Evolutionary conservation across 768 basidiomycete genomes (phyloP).

Genomic region (Chiua virens): DNA sequence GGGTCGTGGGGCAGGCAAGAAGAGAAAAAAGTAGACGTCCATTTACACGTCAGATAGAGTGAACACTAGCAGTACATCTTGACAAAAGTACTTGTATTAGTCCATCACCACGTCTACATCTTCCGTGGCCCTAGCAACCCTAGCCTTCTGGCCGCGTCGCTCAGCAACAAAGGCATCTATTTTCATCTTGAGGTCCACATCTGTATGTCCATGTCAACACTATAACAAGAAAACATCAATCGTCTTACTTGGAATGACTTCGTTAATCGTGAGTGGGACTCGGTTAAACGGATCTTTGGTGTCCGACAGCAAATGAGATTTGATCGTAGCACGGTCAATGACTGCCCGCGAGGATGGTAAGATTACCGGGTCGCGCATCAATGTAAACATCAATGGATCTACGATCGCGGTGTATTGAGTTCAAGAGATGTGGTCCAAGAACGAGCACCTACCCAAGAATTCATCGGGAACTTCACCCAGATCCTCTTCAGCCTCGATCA

Average conservation of each 20-base stretch:
- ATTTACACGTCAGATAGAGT: slow-evolving; percentile 1
- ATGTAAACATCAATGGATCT: slow-evolving; percentile 88
- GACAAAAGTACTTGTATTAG: slow-evolving; percentile 8
- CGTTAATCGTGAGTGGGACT: slow-evolving; percentile 72
- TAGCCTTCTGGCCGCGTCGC: slow-evolving; percentile 42
- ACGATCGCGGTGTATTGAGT: neutral
- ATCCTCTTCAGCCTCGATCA: slow-evolving; percentile 86
- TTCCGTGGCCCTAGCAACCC: slow-evolving; percentile 14
- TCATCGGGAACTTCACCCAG: slow-evolving; percentile 94
- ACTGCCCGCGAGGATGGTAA: slow-evolving; percentile 79
- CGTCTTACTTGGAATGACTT: slow-evolving; percentile 72
- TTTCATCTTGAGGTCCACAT: slow-evolving; percentile 66
- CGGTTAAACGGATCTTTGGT: slow-evolving; percentile 96
- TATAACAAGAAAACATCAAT: neutral
- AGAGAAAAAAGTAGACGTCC: slow-evolving; percentile 32
- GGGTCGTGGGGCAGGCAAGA: slow-evolving; percentile 29
- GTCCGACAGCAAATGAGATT: slow-evolving; percentile 90
- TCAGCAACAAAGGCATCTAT: slow-evolving; percentile 74
- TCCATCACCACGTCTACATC: slow-evolving; percentile 33
- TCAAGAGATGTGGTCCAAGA: neutral
- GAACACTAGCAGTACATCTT: slow-evolving; percentile 7
- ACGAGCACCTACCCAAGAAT: slow-evolving; percentile 68
- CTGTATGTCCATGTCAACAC: slow-evolving; percentile 34
- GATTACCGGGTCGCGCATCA: slow-evolving; percentile 95
- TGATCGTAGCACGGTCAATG: slow-evolving; percentile 90